Evolutionary conservation across 2,329 filamentous ascomycete species (phyloP).

Genomic region (Didymosphaeria variabile): DNA sequence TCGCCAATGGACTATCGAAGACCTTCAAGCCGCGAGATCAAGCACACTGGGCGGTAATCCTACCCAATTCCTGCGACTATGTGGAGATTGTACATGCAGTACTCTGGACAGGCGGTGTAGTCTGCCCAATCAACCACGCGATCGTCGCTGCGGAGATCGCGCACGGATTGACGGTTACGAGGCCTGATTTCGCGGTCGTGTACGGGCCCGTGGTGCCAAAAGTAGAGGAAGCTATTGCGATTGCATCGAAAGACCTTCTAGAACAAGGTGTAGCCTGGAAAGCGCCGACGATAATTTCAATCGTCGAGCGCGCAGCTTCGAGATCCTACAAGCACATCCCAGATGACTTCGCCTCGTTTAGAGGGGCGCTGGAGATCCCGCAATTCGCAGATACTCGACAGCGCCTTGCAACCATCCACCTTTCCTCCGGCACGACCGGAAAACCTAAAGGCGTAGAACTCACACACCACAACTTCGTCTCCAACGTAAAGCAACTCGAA

Average conservation of each 20-base stretch:
- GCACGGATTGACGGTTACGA: slow-evolving; percentile 54
- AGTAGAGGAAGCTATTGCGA: slow-evolving; percentile 22
- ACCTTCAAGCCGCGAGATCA: slow-evolving; percentile 47
- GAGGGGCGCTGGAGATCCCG: slow-evolving; percentile 19
- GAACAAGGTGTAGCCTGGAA: slow-evolving; percentile 45
- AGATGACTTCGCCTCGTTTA: slow-evolving; percentile 18
- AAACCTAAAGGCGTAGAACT: slow-evolving; percentile 31
- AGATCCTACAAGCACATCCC: slow-evolving; percentile 21
- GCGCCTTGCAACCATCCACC: slow-evolving; percentile 26
- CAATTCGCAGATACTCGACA: slow-evolving; percentile 24
- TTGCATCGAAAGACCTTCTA: slow-evolving; percentile 20
- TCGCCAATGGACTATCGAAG: slow-evolving; percentile 52
- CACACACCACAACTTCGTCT: slow-evolving; percentile 35
- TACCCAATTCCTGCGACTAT: slow-evolving; percentile 58
- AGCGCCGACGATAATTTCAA: slow-evolving; percentile 47
- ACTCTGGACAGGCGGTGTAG: slow-evolving; percentile 39
- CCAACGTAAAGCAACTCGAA: slow-evolving; percentile 34
- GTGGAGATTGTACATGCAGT: slow-evolving; percentile 56
- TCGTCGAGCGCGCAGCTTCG: slow-evolving; percentile 26
- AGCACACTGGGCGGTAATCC: slow-evolving; percentile 54
- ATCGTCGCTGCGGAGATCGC: slow-evolving; percentile 37
- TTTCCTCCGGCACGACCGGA: slow-evolving; percentile 31
- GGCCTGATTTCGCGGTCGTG: slow-evolving; percentile 53
- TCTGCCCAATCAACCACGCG: slow-evolving; percentile 37
- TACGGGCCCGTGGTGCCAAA: slow-evolving; percentile 43